Evolutionary conservation across 2,329 filamentous ascomycete genomes (phyloP), one percentile per base, ranked within the genome.

Genomic region (Ramichloridium luteum): DNA sequence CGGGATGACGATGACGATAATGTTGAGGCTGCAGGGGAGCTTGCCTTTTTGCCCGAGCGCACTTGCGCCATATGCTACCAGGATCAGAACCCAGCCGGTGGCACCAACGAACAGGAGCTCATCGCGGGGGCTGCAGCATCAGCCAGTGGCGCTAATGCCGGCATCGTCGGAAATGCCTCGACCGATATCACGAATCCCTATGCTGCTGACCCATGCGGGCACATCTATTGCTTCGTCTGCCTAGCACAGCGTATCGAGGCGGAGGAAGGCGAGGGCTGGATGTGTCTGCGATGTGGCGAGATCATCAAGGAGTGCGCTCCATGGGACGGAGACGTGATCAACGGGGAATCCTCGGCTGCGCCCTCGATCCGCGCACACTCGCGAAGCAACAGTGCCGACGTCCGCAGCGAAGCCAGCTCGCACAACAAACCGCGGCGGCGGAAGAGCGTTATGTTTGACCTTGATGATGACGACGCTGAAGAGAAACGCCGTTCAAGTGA

Each of bases 121-220:
- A 63, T 93, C 44, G 75, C 79, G 1, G 72, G 75, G 0, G 32
- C 36, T 28, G 28, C 25, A 35, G 56, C 48, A 6, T n/a, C n/a
- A n/a, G n/a, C n/a, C n/a, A 23, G 20, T n/a, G 48, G 54, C 1
- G 71, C 76, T 26, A 50, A 48, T 28, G 45, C 61, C 51, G 85
- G 86, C 10, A 79, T 93, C 8, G 69, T 92, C 25, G 88, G 86
- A 12, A 92, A 81, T 12, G 81, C 83, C 5, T 80, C 85, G 43
- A 94, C 86, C 1, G 90, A 96, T 49, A 78, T 96, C 39, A 94
- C 88, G 4, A 98, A 96, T 53, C 86, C 90, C 0, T 98, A 98
- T 54, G 84, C 93, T 59, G 74, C 85, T 1, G 72, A 86, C 2
- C 78, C 84, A 1, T 98, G 90, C 49, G 80, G 80, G 1, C 93